These are phyloP conservation scores for Penicillium flavigenum DNA, from an alignment of 495 filamentous ascomycete species.

Conservation along the genomic window DNA sequence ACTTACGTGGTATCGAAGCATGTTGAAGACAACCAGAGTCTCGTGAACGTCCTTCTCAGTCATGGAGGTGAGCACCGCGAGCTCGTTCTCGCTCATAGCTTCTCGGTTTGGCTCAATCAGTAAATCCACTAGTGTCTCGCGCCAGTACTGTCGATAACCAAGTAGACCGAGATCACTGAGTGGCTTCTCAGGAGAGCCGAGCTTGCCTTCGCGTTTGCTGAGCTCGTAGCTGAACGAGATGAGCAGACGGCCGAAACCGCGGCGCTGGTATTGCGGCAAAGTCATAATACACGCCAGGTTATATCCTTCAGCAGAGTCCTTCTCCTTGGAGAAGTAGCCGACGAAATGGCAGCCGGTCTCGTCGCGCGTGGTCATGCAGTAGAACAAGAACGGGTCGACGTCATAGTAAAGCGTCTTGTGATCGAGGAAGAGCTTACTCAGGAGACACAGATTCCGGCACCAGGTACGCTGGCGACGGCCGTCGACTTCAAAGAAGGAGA, in stretches of 20 bases:
- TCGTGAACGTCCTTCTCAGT: conserved; percentile 93
- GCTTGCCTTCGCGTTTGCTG: conserved; percentile 88
- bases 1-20: conserved; percentile 82
- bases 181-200: conserved; percentile 94
- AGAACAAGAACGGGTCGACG: conserved; percentile 97
- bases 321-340: conserved; percentile 98
- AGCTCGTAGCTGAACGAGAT: conserved; percentile 99
- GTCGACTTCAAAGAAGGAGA: conserved; percentile 97
- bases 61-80: conserved; percentile 81
- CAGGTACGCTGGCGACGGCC: conserved; percentile 91
- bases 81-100: conserved; percentile 74
- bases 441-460: conserved; percentile 93
- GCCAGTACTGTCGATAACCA: conserved; percentile 95
- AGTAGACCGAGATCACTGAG: conserved; percentile 90
- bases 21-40: conserved; percentile 86
- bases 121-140: conserved; percentile 84
- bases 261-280: conserved; percentile 90
- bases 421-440: conserved; percentile 95
- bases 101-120: conserved; percentile 61
- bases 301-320: conserved; percentile 92
- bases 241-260: conserved; percentile 86
- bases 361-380: conserved; percentile 90
- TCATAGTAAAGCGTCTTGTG: conserved; percentile 99
- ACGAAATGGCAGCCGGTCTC: conserved; percentile 88
- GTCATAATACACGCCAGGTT: conserved; percentile 98